Evolutionary conservation across 179 eudicot genomes (phyloP), one percentile per base, ranked within the genome.

Genomic region (Actinidia polygama): DNA sequence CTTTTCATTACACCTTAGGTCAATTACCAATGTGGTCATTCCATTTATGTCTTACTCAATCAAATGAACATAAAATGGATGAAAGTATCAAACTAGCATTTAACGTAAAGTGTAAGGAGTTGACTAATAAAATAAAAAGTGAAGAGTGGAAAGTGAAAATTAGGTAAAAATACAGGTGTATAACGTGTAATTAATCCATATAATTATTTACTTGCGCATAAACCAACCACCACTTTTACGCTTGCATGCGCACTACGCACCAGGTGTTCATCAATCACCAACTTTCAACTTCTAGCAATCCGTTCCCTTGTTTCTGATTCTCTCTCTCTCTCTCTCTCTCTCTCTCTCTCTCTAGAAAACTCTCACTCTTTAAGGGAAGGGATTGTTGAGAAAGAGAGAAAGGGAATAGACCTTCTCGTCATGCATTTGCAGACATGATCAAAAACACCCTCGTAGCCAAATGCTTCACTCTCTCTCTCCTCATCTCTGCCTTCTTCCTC

Each of bases 381-480:
- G 9, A 24, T n/a, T n/a, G n/a, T n/a, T n/a, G n/a, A 57, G 47
- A 51, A 36, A 53, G 12, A 19, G 79, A 24, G 23, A 54, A n/a
- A 44, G 53, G 6, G 44, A 47, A 15, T 0, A 2, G 40, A 14
- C 15, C 5, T 8, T 9, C 73, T 26, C 4, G 18, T 21, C 64
- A 79, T 68, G 66, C 75, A 30, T 40, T 54, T 1, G 64, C 0
- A 79, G 66, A 46, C 24, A 81, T 81, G 83, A 81, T 47, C 18
- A 72, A 50, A 68, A 23, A 14, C 50, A 80, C 58, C 3, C 54
- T 79, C 23, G 55, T 57, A 40, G 5, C 85, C 64, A 85, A 82
- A 84, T 69, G 70, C 26, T 61, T 87, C 57, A 4, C 86, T 64
- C 15, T 80, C 87, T 66, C 85, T 23, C 64, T 89, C 81, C 69